Evolutionary conservation across 1,284 basidiomycete species (phyloP), one percentile per base, ranked within the genome.

Genomic region (Cryptococcus sp.): DNA sequence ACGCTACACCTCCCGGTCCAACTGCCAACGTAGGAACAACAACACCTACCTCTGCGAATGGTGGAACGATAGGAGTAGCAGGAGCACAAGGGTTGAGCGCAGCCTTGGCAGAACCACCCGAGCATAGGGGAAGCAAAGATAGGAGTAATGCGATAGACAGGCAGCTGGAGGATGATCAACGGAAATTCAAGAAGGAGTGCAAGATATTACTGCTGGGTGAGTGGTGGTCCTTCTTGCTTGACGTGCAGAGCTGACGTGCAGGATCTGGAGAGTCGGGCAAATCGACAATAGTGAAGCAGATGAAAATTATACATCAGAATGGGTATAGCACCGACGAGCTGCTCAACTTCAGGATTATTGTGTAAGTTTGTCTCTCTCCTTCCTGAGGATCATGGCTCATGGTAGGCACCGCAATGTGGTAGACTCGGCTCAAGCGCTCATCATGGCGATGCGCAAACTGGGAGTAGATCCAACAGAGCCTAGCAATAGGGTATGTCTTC

Each of bases 291-390:
- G 91, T 97, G 41, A 97, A 97, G 74, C 94, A 97, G 75, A 97
- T 97, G 93, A 97, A 95, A 79, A 97, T 97, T 57, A 94, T 97
- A 53, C 90, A 97, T 72, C 90, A 97, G 72, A 85, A 87, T 61
- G 94, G 94, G 7, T 97, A 92, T 75, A 82, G 83, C 0, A 73
- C 74, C 21, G 81, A 88, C 1, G 93, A 97, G 72, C 80, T 93
- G 34, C 75, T 86, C 53, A 78, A 82, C 2, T 95, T 83, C 74
- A 79, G 86, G 33, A 80, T 84, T 1, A 84, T 86, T 18, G 84
- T 97, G 41, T 75, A 60, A 35, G 68, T 31, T 59, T 7, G 4
- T 4, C 26, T 24, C 5, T 16, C 9, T 18, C 24, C 7, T 40
- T 36, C 7, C 25, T 18, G n/a, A n/a, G n/a, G n/a, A n/a, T n/a